phyloP scores from a whole-genome alignment of 169 alveolate genomes.

The Cryptosporidium baileyi region DNA sequence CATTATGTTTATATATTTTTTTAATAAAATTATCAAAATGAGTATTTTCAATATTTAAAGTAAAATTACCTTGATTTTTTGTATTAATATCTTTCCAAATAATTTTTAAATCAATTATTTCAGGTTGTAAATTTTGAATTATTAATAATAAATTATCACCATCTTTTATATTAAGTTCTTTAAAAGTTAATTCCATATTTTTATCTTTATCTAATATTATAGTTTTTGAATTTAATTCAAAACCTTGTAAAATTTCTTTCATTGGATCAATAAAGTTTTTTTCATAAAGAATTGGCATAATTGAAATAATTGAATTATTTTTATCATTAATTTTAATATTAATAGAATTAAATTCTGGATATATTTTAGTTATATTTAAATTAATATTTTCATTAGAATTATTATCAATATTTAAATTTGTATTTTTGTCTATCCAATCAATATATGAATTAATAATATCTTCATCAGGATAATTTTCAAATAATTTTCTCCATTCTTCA shows the following conservation, averaged over 20 bases:
- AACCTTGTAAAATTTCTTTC: conserved; percentile 8
- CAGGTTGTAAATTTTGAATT: background rate
- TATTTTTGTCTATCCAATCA: background rate
- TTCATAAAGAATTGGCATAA: background rate
- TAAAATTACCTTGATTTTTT: conserved; percentile 4
- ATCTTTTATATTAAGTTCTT: background rate
- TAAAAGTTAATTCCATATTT: background rate
- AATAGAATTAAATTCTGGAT: conserved; percentile 6
- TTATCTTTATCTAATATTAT: background rate
- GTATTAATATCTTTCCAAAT: conserved; percentile 47
- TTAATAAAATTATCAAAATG: background rate
- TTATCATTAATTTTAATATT: background rate
- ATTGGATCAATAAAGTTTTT: conserved; percentile 16
- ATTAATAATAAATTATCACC: conserved; percentile 8
- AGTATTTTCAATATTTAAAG: background rate
- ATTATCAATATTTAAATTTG: background rate
- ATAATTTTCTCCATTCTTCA: conserved; percentile 34
- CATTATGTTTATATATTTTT: background rate
- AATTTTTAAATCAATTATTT: background rate
- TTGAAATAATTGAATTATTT: background rate
- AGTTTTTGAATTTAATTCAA: conserved; percentile 2
- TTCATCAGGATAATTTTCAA: conserved; percentile 27
- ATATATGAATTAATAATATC: background rate
- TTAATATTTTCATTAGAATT: background rate
- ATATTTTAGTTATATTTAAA: background rate